Conservation (phyloP, 805 yeast genomes). For the Cyberlindnera veronae region DNA sequence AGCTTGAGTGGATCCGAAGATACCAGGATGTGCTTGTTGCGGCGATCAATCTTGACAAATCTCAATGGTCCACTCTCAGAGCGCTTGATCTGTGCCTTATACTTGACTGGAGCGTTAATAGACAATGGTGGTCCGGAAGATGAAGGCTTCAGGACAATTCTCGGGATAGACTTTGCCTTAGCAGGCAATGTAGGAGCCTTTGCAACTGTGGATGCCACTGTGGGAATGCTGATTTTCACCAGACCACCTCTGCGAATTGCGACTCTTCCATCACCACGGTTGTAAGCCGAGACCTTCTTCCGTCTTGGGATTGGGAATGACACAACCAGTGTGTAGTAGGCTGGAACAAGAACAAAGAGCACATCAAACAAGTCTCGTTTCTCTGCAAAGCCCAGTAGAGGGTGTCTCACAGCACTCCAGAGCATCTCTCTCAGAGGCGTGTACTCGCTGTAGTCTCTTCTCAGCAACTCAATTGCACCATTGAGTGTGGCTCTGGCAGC, state of each 20-base stretch:
- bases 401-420: constrained; percentile 69
- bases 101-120: neutral
- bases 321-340: constrained; percentile 59
- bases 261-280: constrained; percentile 51
- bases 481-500: constrained; percentile 59
- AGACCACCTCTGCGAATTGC: constrained; percentile 53
- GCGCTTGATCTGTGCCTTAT: constrained; percentile 21
- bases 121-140: neutral
- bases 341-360: constrained; percentile 60
- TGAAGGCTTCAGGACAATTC: constrained; percentile 1
- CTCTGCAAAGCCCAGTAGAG: constrained; percentile 54
- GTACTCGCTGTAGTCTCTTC: constrained; percentile 52
- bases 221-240: neutral
- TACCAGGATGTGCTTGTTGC: constrained; percentile 33
- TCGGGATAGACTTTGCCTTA: neutral
- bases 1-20: constrained; percentile 41
- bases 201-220: neutral
- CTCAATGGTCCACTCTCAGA: constrained; percentile 32
- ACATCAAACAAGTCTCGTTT: constrained; percentile 62
- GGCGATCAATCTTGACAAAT: constrained; percentile 39
- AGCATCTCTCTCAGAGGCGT: constrained; percentile 56
- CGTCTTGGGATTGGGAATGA: constrained; percentile 64
- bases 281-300: constrained; percentile 59
- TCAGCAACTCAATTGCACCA: constrained; percentile 62
- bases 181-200: neutral